Evolutionary conservation across 768 basidiomycete species (phyloP), one percentile per base, ranked within the genome.

Genomic region (Gautieria morchelliformis): DNA sequence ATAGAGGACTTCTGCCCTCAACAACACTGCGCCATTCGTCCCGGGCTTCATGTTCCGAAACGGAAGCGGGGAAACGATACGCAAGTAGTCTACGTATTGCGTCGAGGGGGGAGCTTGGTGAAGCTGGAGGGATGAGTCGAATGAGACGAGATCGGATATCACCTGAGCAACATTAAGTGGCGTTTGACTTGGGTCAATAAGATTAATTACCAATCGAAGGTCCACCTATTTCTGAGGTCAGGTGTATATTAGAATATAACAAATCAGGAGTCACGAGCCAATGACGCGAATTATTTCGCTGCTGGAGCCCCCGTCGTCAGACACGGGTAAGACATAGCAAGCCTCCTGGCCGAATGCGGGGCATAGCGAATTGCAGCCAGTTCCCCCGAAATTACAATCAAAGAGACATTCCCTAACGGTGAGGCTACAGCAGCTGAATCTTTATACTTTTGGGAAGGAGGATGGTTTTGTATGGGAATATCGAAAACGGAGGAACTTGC

Each of bases 301-400:
- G 2, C 93, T 95, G 3, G 90, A 93, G 45, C 94, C 94, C 1
- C 94, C 94, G 68, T 97, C 93, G 66, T 97, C 94, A 6, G 92
- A 94, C 33, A 97, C 90, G 5, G 94, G 94, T 35, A 97, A 75
- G 24, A 93, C 84, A 65, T 93, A 92, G 65, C 82, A 85, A 22
- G 88, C 84, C 59, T 75, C 65, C 17, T 76, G 70, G 3, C 77
- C 78, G 66, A 97, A 96, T 3, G 92, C 90, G 41, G 87, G 75
- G 62, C 90, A 93, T 62, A 97, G 87, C 20, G 88, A 79, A 66
- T 97, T 97, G 50, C 92, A 91, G 42, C 93, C 93, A 35, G 93
- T 93, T n/a, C 93, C 93, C 0, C 93, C 93, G 91, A 93, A 55
- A 97, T 80, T 51, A 96, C 79, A 7, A 93, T 68, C 66, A 79